Evolutionary conservation across 495 filamentous ascomycete genomes (phyloP).

Genomic region (Letharia columbiana): DNA sequence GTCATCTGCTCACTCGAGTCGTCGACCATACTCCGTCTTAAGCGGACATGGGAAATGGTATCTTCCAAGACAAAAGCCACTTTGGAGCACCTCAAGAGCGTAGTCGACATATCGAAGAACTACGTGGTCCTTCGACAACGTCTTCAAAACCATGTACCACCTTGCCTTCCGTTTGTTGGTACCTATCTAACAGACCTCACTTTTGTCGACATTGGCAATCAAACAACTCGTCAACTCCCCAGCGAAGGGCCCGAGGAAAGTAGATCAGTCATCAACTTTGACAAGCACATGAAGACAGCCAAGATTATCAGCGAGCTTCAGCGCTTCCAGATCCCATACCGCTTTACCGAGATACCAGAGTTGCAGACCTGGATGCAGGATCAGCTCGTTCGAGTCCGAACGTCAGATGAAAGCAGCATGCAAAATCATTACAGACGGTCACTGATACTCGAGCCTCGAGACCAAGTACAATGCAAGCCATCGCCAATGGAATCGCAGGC

Average conservation of each 20-base stretch:
- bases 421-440: conserved; percentile 85
- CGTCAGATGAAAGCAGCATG: conserved; percentile 67
- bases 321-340: conserved; percentile 94
- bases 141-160: conserved; percentile 79
- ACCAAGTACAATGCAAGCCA: conserved; percentile 32
- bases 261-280: conserved; percentile 88
- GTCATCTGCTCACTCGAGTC: conserved; percentile 90
- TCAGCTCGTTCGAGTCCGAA: conserved; percentile 73
- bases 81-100: conserved; percentile 64
- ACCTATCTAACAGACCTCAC: conserved; percentile 83
- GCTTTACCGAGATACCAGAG: conserved; percentile 73
- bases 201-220: conserved; percentile 86
- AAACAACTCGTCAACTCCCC: conserved; percentile 45
- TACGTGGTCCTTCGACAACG: conserved; percentile 82
- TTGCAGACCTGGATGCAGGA: conserved; percentile 89
- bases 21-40: conserved; percentile 83
- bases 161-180: conserved; percentile 93
- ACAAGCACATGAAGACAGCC: conserved; percentile 92
- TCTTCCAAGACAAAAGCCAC: conserved; percentile 75
- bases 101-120: conserved; percentile 85
- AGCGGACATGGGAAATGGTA: conserved; percentile 87
- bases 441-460: conserved; percentile 77
- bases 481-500: conserved; percentile 17
- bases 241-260: conserved; percentile 42
- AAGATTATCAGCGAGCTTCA: conserved; percentile 93